phyloP scores from a whole-genome alignment of 495 filamentous ascomycete species.

The Aspergillus carlsbadensis region DNA sequence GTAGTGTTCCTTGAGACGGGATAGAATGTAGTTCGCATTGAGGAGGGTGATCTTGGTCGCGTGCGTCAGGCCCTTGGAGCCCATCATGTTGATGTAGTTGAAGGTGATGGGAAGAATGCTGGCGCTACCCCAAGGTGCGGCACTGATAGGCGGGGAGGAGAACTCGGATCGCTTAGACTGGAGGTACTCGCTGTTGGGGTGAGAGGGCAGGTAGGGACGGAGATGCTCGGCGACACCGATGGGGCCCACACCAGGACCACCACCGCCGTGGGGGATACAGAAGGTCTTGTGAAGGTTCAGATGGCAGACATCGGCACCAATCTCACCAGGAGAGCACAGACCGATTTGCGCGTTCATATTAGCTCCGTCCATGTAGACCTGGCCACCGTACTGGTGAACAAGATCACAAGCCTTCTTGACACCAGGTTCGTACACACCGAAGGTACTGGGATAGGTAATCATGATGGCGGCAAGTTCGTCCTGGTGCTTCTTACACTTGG shows the following conservation, averaged over 20 bases:
- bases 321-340: constrained; percentile 93
- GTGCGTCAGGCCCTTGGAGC: constrained; percentile 82
- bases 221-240: constrained; percentile 90
- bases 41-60: constrained; percentile 93
- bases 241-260: constrained; percentile 92
- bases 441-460: constrained; percentile 98
- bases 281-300: constrained; percentile 99
- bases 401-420: constrained; percentile 83
- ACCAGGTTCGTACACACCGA: constrained; percentile 91
- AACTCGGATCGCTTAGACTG: constrained; percentile 61
- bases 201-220: constrained; percentile 73
- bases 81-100: constrained; percentile 99
- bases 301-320: constrained; percentile 97
- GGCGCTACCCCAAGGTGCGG: constrained; percentile 87
- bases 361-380: constrained; percentile 99
- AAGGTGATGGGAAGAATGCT: constrained; percentile 95
- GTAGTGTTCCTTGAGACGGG: constrained; percentile 86
- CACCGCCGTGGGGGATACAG: constrained; percentile 97
- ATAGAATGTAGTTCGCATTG: constrained; percentile 97
- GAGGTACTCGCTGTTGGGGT: constrained; percentile 55
- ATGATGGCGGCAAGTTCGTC: constrained; percentile 91
- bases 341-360: constrained; percentile 99
- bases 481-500: constrained; percentile 84
- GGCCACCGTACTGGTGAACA: constrained; percentile 85
- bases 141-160: constrained; percentile 67